Evolutionary conservation across 2,329 filamentous ascomycete species (phyloP), one percentile per base, ranked within the genome.

Genomic region (Boeremia exigua): DNA sequence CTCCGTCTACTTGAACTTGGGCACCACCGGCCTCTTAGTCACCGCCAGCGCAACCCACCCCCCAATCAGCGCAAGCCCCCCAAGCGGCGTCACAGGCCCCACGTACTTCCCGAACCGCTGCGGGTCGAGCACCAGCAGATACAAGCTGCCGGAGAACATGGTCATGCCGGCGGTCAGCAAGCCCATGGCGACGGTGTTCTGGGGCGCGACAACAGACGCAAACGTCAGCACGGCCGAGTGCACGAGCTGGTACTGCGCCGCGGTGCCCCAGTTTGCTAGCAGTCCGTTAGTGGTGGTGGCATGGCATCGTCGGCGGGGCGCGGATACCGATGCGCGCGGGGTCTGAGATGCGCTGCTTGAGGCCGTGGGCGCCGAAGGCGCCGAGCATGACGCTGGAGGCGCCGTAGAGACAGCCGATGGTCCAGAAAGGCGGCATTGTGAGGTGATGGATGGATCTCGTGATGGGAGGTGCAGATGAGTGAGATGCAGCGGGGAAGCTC

Each of bases 231-330:
- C 83, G 29, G 82, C 78, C 12, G 85, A 84, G 76, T 89, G 87
- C 43, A 88, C 75, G 40, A 89, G 80, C 86, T 89, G 86, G 64
- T 89, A 90, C 36, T 89, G 86, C 2, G 87, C 86, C 2, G 86
- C 87, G 0, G 86, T 89, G 10, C 75, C 72, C 82, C 85, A 89
- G 69, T 80, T 88, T 6, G 84, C 53, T 56, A 11, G 3, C 1
- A 2, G n/a, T n/a, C 4, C 7, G 27, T 44, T 34, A 40, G 39
- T 6, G n/a, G 25, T 5, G 19, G n/a, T 30, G 29, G n/a, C 10
- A 17, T 23, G 15, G 19, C 4, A 25, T 23, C n/a, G n/a, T n/a
- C n/a, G n/a, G n/a, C n/a, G n/a, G 10, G 3, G 10, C 11, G 36
- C 3, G 23, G 38, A 2, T 28, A 56, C 53, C 82, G 36, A 89